Conservation (phyloP, 176 grass and related monocot species). For the Calamus simplicifolius region DNA sequence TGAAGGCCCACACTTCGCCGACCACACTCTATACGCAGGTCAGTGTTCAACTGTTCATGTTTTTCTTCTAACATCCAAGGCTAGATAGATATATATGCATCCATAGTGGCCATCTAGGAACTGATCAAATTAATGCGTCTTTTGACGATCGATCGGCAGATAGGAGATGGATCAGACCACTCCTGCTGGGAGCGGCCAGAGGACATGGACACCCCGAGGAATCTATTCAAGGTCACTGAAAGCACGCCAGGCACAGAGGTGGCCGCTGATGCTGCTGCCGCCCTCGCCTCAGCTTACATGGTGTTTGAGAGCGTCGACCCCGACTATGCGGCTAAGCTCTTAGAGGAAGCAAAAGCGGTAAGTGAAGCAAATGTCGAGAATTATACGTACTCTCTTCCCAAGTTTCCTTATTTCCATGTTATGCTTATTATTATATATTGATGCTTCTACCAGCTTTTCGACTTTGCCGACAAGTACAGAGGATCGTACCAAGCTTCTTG, state of each 20-base stretch:
- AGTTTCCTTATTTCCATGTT: no score
- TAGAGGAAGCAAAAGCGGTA: no score
- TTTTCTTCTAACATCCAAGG: no score
- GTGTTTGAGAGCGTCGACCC: neutral
- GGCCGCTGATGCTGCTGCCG: constrained; percentile 12
- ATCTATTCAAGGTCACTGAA: constrained; percentile 36
- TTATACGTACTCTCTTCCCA: no score
- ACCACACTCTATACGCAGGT: constrained; percentile 50
- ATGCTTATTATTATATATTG: neutral
- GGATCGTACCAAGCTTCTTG: constrained; percentile 57
- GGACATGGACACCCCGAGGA: constrained; percentile 67
- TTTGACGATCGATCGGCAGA: neutral
- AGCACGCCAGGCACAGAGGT: constrained; percentile 41
- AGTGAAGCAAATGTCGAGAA: no score
- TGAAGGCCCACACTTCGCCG: constrained; percentile 27
- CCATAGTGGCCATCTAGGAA: no score
- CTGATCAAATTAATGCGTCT: no score
- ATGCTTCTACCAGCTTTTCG: constrained; percentile 34
- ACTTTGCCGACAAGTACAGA: constrained; percentile 41
- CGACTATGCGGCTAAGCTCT: no score
- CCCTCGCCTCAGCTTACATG: constrained; percentile 23
- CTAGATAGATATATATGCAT: no score
- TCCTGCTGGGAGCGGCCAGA: constrained; percentile 74
- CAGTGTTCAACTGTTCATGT: no score
- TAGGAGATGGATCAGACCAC: constrained; percentile 55